A percentile compares a stretch with the other conserved stretches of the same genome.
These are phyloP conservation scores for Apiotrichum siamense DNA, from an alignment of 1,284 basidiomycete species.

Conservation along the genomic window DNA sequence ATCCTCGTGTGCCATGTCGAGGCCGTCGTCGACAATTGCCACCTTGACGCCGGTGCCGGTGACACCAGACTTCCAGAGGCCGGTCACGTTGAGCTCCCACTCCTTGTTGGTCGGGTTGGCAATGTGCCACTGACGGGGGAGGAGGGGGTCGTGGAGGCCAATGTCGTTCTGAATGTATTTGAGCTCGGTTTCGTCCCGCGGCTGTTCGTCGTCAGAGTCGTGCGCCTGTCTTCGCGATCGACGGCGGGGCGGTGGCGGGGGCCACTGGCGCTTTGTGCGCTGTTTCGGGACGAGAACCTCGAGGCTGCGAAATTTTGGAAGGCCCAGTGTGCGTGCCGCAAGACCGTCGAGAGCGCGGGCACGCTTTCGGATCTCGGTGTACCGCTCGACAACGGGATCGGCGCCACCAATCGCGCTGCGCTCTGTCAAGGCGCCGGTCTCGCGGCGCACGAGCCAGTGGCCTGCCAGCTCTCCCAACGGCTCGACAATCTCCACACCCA, in stretches of 20 bases:
- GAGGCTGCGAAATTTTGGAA: constrained; percentile 47
- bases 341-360: constrained; percentile 24
- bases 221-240: background rate
- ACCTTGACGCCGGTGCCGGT: constrained; percentile 81
- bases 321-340: constrained; percentile 54
- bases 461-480: constrained; percentile 75
- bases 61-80: constrained; percentile 64
- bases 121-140: constrained; percentile 83
- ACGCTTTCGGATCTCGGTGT: constrained; percentile 39
- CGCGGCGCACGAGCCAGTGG: constrained; percentile 75
- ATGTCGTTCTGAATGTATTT: constrained; percentile 49
- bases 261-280: constrained; percentile 11
- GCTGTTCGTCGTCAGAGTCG: background rate
- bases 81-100: constrained; percentile 53
- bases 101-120: constrained; percentile 46
- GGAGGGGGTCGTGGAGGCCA: constrained; percentile 78
- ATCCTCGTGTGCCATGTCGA: constrained; percentile 85
- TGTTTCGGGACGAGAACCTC: constrained; percentile 7
- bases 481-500: constrained; percentile 82
- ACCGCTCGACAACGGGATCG: constrained; percentile 52
- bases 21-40: constrained; percentile 90
- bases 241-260: constrained; percentile 39
- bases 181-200: constrained; percentile 53
- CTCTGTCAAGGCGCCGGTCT: background rate
- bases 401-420: constrained; percentile 43